Base-by-base conservation (phyloP, 139 green algal species). In the Chlamydomonas schloesseri region DNA sequence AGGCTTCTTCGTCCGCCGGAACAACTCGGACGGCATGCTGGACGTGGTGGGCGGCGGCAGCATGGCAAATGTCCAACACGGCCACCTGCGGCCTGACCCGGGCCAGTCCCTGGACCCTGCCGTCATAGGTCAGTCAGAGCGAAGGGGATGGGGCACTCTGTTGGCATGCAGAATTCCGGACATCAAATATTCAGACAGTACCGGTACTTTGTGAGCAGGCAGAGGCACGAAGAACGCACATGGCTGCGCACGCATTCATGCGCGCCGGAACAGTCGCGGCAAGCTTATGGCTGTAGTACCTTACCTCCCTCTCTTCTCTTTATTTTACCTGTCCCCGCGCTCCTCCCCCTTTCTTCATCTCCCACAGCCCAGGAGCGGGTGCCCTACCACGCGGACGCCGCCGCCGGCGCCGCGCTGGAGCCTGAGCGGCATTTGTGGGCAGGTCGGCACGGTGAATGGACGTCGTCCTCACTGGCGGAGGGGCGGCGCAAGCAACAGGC, bases 361-460 rank as follows among this genome's bases (percentile, higher is more conserved):
- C 37, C 70, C 4, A 2, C 42, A 75, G 75, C 58, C 64, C 72
- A 86, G 57, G 57, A 60, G 72, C 69, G 74, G 62, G 37, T 83
- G 0, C 74, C 80, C 18, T 76, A 82, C n/a, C 81, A 89, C 42
- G 88, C 80, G 10, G 88, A 92, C 58, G 55, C 71, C 33, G 62
- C 31, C 21, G 71, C 82, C 37, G n/a, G n/a, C n/a, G 91, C 89
- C 10, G 60, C 88, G 62, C 88, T 97, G 37, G 95, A 98, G 78
- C 90, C 92, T 2, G 91, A 92, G 13, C 82, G 93, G 81, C 95
- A 97, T 84, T 78, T 98, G 72, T 84, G 72, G 10, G 83, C 90
- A 0, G 91, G 91, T 29, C 84, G 95, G 3, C 95, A 98, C 70
- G 89, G 91, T 0, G 95, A 97, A 42, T 77, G 46, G 58, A 71